Percentiles rank a stretch among this genome's conserved stretches.
Evolutionary conservation across 2,329 filamentous ascomycete species (phyloP).

Genomic region (Endothia cerciana): DNA sequence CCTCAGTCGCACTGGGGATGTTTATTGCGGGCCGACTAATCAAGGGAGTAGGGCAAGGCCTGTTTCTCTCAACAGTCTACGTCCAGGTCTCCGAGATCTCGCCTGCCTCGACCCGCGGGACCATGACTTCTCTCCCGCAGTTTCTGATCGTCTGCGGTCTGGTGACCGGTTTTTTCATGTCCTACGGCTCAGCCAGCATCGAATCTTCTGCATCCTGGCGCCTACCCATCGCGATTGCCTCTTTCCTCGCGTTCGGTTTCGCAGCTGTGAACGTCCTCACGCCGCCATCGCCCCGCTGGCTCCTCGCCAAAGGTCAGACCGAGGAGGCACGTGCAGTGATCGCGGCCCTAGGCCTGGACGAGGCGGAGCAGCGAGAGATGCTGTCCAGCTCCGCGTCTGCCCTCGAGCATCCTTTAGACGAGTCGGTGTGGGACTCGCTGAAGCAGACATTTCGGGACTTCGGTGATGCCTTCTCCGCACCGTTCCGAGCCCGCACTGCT

Average conservation of each 20-base stretch:
- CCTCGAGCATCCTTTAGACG: conserved; percentile 36
- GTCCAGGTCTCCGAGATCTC: conserved; percentile 64
- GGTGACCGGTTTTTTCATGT: conserved; percentile 61
- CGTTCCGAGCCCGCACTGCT: conserved; percentile 48
- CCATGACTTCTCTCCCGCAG: conserved; percentile 57
- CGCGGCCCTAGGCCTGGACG: conserved; percentile 47
- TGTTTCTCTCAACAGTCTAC: conserved; percentile 57
- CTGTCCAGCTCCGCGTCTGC: conserved; percentile 32
- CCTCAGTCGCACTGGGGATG: conserved; percentile 46
- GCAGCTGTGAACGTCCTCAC: conserved; percentile 40
- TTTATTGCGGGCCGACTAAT: conserved; percentile 60
- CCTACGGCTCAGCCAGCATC: conserved; percentile 58
- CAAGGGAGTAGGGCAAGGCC: conserved; percentile 60
- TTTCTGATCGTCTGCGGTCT: conserved; percentile 56
- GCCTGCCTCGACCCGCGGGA: conserved; percentile 53
- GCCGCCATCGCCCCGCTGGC: conserved; percentile 60
- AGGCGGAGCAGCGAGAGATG: conserved; percentile 48
- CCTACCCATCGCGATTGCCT: conserved; percentile 51
- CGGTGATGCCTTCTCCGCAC: conserved; percentile 37
- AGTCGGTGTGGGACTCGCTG: conserved; percentile 29
- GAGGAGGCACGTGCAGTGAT: conserved; percentile 48
- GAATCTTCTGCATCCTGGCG: conserved; percentile 57
- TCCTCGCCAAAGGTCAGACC: conserved; percentile 47
- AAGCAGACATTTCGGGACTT: conserved; percentile 20
- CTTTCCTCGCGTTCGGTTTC: conserved; percentile 41